Evolutionary conservation across 78 protist genomes (phyloP).

Genomic region (slime mould (Dictyostelium discoideum)): dicty_2.7 NC_007091.3:4458501-4459000

Average conservation of each 20-base stretch:
- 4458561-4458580: constrained; percentile 78
- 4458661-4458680: not conserved
- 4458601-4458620: constrained; percentile 33
- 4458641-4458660: not conserved
- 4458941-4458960: too few relatives aligned
- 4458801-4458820: too few relatives aligned
- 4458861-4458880: too few relatives aligned
- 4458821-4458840: too few relatives aligned
- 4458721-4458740: not conserved
- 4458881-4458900: too few relatives aligned
- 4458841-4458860: too few relatives aligned
- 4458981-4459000: too few relatives aligned
- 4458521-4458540: constrained; percentile 82
- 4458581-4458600: constrained; percentile 27
- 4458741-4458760: constrained; percentile 11
- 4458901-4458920: too few relatives aligned
- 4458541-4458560: constrained; percentile 61
- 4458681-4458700: constrained; percentile 50
- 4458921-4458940: too few relatives aligned
- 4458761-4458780: constrained; percentile 5
- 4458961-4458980: too few relatives aligned
- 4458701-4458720: constrained; percentile 20
- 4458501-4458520: constrained; percentile 87
- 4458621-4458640: not conserved
- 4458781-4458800: not conserved